Evolutionary conservation across 257 asterid genomes (phyloP).

Genomic region (Primulina eburnea): DNA sequence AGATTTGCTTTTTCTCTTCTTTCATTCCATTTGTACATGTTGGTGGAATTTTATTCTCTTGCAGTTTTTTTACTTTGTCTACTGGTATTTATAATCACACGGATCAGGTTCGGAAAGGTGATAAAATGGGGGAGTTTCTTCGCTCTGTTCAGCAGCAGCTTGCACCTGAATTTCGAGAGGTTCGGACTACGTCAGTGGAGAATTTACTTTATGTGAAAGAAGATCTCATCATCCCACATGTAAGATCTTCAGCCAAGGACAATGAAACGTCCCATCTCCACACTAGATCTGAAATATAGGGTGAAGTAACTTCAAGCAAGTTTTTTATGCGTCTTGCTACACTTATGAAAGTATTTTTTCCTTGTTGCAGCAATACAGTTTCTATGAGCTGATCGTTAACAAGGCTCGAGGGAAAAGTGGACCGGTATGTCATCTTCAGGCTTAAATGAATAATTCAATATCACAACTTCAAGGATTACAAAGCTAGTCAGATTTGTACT

Average conservation of each 20-base stretch:
- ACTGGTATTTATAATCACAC: constrained; percentile 6
- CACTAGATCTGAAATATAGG: neutral
- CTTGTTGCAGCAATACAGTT: constrained; percentile 88
- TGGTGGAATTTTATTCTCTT: neutral
- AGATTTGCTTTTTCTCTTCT: neutral
- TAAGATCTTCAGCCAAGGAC: constrained; percentile 37
- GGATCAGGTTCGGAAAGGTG: constrained; percentile 87
- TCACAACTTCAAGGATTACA: constrained; percentile 2
- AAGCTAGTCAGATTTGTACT: constrained; percentile 1
- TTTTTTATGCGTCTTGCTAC: constrained; percentile 4
- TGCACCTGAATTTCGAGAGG: constrained; percentile 96
- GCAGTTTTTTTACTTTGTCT: constrained; percentile 10
- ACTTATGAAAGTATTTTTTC: constrained; percentile 9
- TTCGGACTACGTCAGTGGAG: constrained; percentile 93
- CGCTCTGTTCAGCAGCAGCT: constrained; percentile 98
- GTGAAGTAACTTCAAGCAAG: neutral
- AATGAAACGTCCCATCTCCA: constrained; percentile 2
- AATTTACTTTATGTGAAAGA: constrained; percentile 96
- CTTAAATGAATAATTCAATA: constrained; percentile 18
- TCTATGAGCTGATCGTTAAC: constrained; percentile 91
- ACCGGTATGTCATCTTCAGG: constrained; percentile 58
- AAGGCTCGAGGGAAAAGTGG: constrained; percentile 99
- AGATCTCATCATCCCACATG: constrained; percentile 98
- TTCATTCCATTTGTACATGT: neutral
- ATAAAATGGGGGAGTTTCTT: constrained; percentile 87